A percentile compares a stretch with the other conserved stretches of the same genome.
Conservation (phyloP, 305 asterid species). For the Solanum hybrid region DNA sequence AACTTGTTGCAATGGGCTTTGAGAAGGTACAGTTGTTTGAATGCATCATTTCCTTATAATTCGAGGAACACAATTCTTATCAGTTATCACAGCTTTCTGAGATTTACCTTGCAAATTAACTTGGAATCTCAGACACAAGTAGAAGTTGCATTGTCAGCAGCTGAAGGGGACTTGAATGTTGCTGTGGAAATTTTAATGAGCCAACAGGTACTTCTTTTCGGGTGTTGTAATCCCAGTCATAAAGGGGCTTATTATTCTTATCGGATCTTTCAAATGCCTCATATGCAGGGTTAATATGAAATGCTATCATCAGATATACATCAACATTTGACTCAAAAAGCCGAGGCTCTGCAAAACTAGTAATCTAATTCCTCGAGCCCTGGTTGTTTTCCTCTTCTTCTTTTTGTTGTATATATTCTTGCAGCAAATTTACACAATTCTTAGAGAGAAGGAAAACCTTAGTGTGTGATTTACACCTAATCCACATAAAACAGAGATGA, state of each 20-base stretch:
- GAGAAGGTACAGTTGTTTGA: slow-evolving; percentile 47
- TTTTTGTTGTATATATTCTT: background rate
- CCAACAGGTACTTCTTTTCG: slow-evolving; percentile 59
- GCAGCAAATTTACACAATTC: background rate
- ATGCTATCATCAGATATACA: background rate
- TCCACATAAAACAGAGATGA: background rate
- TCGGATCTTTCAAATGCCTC: background rate
- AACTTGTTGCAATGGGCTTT: slow-evolving; percentile 93
- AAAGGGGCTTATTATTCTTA: background rate
- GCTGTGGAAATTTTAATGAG: slow-evolving; percentile 83
- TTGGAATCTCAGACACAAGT: slow-evolving; percentile 65
- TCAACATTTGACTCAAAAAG: background rate
- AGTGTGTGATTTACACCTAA: background rate
- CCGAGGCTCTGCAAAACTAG: background rate
- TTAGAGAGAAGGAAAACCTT: background rate
- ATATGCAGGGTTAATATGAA: background rate
- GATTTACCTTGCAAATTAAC: background rate
- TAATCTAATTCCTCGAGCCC: background rate
- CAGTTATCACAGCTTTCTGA: background rate
- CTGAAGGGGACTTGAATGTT: slow-evolving; percentile 76
- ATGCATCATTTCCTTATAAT: background rate
- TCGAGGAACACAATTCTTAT: background rate
- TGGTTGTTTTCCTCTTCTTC: too few species aligned
- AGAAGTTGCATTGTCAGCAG: slow-evolving; percentile 91
- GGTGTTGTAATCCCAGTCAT: background rate